Evolutionary conservation across 352 stramenopile species (phyloP).

Genomic region (Phytophthora tentaculata): DNA sequence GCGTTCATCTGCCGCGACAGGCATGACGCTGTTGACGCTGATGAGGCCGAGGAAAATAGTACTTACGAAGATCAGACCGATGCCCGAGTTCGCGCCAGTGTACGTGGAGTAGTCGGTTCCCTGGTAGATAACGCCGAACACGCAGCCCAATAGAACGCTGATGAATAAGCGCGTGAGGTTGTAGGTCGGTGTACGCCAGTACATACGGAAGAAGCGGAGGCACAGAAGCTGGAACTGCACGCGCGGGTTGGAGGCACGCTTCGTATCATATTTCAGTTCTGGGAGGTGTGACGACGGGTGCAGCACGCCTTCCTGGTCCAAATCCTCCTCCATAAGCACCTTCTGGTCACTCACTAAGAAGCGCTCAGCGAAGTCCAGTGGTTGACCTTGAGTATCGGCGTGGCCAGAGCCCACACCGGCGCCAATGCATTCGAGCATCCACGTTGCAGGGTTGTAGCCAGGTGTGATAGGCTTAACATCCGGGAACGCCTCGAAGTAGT

Average conservation of each 20-base stretch:
- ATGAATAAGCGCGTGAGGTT: constrained; percentile 85
- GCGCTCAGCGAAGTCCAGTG: constrained; percentile 14
- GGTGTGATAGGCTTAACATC: constrained; percentile 50
- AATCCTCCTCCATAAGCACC: constrained; percentile 44
- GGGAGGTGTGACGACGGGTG: constrained; percentile 31
- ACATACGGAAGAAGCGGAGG: constrained; percentile 59
- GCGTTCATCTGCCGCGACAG: constrained; percentile 81
- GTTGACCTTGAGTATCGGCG: constrained; percentile 33
- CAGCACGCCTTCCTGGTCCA: constrained; percentile 51
- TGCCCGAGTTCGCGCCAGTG: constrained; percentile 39
- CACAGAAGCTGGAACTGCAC: constrained; percentile 43
- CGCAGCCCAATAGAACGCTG: constrained; percentile 60
- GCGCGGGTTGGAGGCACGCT: constrained; percentile 35
- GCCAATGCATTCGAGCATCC: constrained; percentile 32
- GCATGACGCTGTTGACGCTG: constrained; percentile 77
- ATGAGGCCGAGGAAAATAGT: constrained; percentile 85
- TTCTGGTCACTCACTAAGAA: constrained; percentile 48
- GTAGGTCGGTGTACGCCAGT: constrained; percentile 84
- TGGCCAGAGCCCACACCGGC: constrained; percentile 26
- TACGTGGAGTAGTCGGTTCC: constrained; percentile 55
- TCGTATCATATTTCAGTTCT: constrained; percentile 47
- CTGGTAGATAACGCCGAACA: constrained; percentile 85
- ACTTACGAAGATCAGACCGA: constrained; percentile 83
- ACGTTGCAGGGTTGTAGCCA: constrained; percentile 55
- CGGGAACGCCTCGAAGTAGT: constrained; percentile 68